Conservation (phyloP, 768 basidiomycete species). For the Boletus subparvulus region DNA sequence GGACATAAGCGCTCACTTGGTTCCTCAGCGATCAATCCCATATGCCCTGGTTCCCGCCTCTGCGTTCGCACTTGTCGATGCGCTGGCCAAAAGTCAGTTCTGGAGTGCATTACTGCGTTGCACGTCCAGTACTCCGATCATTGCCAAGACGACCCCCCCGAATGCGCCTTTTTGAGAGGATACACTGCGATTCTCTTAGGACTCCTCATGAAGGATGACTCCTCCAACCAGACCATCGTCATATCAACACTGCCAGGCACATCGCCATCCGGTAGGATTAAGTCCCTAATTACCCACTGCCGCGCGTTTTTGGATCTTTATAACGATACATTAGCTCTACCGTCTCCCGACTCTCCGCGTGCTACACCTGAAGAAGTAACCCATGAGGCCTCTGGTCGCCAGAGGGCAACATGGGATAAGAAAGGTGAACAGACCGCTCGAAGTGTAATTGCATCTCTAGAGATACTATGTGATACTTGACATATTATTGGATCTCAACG, state of each 20-base stretch:
- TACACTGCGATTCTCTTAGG: slow-evolving; percentile 77
- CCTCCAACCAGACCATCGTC: slow-evolving; percentile 34
- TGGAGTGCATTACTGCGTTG: slow-evolving; percentile 51
- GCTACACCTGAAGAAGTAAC: slow-evolving; percentile 5
- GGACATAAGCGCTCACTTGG: background rate
- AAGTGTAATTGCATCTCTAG: slow-evolving; percentile 56
- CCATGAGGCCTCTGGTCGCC: slow-evolving; percentile 1
- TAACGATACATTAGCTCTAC: slow-evolving; percentile 31
- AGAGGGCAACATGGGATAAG: slow-evolving; percentile 22
- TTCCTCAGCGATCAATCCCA: slow-evolving; percentile 48
- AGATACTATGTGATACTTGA: slow-evolving; percentile 23
- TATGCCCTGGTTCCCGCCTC: slow-evolving; percentile 46
- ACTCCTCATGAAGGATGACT: slow-evolving; percentile 39
- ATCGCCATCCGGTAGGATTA: slow-evolving; percentile 18
- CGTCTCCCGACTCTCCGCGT: slow-evolving; percentile 15
- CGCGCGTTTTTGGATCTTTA: slow-evolving; percentile 44
- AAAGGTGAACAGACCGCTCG: slow-evolving; percentile 44
- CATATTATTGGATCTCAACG: slow-evolving; percentile 20
- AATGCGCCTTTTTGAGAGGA: slow-evolving; percentile 59
- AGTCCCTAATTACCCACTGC: slow-evolving; percentile 36
- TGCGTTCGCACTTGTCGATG: slow-evolving; percentile 61
- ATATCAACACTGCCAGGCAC: slow-evolving; percentile 37
- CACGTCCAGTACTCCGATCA: slow-evolving; percentile 41
- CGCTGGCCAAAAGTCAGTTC: slow-evolving; percentile 39
- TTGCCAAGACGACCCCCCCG: slow-evolving; percentile 26